These are phyloP conservation scores for Backusella westeae DNA, from an alignment of 192 early-diverging fungal species.

Conservation along the genomic window DNA sequence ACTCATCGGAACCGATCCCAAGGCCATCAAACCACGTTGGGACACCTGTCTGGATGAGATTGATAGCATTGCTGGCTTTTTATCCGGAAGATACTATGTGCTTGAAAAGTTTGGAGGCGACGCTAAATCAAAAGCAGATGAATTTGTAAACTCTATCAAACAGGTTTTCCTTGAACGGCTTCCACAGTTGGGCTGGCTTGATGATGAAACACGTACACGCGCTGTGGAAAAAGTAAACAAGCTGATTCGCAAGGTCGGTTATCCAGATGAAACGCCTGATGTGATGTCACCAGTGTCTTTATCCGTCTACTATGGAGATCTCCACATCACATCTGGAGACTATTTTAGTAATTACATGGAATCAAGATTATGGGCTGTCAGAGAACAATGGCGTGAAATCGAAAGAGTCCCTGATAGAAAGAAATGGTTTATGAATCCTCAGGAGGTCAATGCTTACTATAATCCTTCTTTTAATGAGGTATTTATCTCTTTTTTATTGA, in stretches of 20 bases:
- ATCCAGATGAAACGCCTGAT: constrained; percentile 36
- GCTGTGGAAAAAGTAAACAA: constrained; percentile 43
- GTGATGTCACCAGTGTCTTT: constrained; percentile 40
- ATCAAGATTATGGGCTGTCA: constrained; percentile 6
- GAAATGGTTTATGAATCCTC: constrained; percentile 44
- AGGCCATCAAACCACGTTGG: constrained; percentile 46
- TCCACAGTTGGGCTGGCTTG: constrained; percentile 44
- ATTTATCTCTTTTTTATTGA: neutral
- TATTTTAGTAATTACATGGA: constrained; percentile 45
- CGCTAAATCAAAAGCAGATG: constrained; percentile 46
- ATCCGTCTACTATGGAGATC: constrained; percentile 36
- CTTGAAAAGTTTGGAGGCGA: constrained; percentile 43
- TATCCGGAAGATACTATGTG: constrained; percentile 49
- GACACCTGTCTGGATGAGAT: constrained; percentile 41
- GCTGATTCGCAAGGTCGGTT: constrained; percentile 47
- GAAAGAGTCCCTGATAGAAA: constrained; percentile 27
- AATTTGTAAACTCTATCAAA: constrained; percentile 43
- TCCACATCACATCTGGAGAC: constrained; percentile 29
- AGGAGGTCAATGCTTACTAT: constrained; percentile 57
- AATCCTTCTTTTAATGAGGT: constrained; percentile 44
- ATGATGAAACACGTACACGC: constrained; percentile 35
- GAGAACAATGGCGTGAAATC: constrained; percentile 30
- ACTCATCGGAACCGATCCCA: constrained; percentile 45
- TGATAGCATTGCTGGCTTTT: constrained; percentile 31
- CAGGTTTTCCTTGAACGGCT: constrained; percentile 37